Evolutionary conservation across 768 basidiomycete genomes (phyloP).

Genomic region (Tulasnella sp.): DNA sequence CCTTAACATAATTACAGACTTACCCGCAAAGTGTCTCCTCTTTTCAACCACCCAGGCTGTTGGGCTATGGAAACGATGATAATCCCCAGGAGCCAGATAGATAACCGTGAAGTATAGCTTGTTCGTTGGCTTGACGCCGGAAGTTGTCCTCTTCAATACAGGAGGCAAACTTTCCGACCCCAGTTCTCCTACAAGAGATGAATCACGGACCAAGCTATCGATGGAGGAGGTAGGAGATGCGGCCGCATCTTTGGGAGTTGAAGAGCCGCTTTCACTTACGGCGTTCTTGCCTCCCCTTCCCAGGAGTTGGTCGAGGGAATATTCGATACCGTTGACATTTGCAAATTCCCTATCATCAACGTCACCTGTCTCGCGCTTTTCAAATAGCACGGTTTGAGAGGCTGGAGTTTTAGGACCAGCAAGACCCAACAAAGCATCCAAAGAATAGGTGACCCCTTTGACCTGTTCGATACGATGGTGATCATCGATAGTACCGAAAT

Average conservation of each 20-base stretch:
- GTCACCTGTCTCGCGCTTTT: constrained; percentile 39
- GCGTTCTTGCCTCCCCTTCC: constrained; percentile 30
- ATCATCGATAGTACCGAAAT: constrained; percentile 72
- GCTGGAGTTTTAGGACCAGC: constrained; percentile 29
- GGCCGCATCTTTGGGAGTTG: constrained; percentile 47
- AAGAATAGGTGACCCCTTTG: constrained; percentile 93
- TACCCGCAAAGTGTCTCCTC: constrained; percentile 84
- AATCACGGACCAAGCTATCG: constrained; percentile 51
- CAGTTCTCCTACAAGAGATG: constrained; percentile 59
- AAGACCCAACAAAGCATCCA: constrained; percentile 78
- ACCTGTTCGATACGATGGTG: constrained; percentile 82
- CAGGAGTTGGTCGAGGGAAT: constrained; percentile 81
- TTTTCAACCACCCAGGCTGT: constrained; percentile 96
- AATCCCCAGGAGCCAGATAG: constrained; percentile 96
- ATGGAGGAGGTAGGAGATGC: constrained; percentile 40
- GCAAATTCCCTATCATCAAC: constrained; percentile 87
- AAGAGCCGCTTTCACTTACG: too few relatives aligned
- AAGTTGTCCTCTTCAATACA: constrained; percentile 27
- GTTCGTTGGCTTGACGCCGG: constrained; percentile 56
- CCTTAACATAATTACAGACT: constrained; percentile 20
- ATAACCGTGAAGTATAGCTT: constrained; percentile 86
- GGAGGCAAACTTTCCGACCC: constrained; percentile 31
- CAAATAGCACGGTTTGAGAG: constrained; percentile 23
- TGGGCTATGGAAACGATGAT: constrained; percentile 94
- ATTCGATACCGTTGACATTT: constrained; percentile 92